Percentiles rank a stretch among this genome's conserved stretches.
phyloP scores from a whole-genome alignment of 2,329 filamentous ascomycete species.

The Cryphonectria japonica region DNA sequence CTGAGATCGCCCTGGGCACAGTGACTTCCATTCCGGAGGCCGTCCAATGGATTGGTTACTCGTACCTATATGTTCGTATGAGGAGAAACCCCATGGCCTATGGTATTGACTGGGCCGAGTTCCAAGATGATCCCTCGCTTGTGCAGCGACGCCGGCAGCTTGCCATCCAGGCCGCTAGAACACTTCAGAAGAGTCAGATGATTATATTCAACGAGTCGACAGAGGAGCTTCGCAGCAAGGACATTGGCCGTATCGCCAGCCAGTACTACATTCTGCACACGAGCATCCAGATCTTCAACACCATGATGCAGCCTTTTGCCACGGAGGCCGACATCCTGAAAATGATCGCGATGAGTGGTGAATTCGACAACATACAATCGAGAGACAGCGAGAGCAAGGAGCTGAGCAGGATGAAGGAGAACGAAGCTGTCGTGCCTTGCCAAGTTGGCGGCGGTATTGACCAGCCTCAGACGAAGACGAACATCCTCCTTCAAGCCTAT shows the following conservation, averaged over 20 bases:
- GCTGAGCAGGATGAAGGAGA: conserved; percentile 71
- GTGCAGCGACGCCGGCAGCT: conserved; percentile 84
- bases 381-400: conserved; percentile 90
- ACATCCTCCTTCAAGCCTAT: conserved; percentile 91
- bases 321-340: conserved; percentile 91
- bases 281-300: conserved; percentile 95
- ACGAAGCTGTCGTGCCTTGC: conserved; percentile 73
- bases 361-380: conserved; percentile 96
- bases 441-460: conserved; percentile 75
- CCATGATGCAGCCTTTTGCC: conserved; percentile 83
- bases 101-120: conserved; percentile 93
- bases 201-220: conserved; percentile 97
- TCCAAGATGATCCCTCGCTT: conserved; percentile 82
- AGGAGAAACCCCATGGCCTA: conserved; percentile 87
- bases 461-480: conserved; percentile 86
- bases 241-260: conserved; percentile 94
- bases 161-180: conserved; percentile 84
- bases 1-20: conserved; percentile 90
- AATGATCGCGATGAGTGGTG: conserved; percentile 97
- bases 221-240: conserved; percentile 90
- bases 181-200: conserved; percentile 94
- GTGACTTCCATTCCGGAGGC: conserved; percentile 94
- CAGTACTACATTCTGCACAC: conserved; percentile 95
- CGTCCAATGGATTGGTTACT: conserved; percentile 97
- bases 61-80: conserved; percentile 97